Percentiles rank a stretch among this genome's conserved stretches.
Evolutionary conservation across 306 rosid species (phyloP).

Genomic region (Vigna trinervia): DNA sequence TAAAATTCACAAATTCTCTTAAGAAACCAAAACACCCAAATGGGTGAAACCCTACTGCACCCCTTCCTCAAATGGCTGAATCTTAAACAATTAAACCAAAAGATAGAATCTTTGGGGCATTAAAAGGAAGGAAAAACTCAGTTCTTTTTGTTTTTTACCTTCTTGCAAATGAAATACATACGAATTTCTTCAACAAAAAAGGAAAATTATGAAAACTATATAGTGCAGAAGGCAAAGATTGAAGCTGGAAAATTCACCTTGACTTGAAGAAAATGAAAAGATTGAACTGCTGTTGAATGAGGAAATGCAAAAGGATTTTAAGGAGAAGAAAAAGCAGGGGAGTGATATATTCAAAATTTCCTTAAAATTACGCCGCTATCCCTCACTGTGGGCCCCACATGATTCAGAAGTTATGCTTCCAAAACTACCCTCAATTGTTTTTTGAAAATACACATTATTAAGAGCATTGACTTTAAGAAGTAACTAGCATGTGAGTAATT

Average conservation of each 20-base stretch:
- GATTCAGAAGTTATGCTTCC: not conserved
- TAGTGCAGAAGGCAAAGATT: not conserved
- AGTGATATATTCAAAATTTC: conserved; percentile 52
- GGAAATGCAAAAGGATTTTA: not conserved
- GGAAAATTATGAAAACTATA: conserved; percentile 7
- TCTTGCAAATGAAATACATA: not conserved
- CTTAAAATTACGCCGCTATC: conserved; percentile 80
- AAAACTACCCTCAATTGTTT: not conserved
- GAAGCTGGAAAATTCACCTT: conserved; percentile 36
- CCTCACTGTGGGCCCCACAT: conserved; percentile 22
- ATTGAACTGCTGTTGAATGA: conserved; percentile 1
- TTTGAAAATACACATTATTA: not conserved
- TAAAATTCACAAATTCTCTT: not conserved
- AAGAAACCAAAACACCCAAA: not conserved
- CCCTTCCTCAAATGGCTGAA: not conserved
- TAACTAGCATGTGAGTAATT: not conserved
- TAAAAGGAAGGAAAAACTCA: not conserved
- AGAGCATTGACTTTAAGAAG: not conserved
- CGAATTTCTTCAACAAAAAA: not conserved
- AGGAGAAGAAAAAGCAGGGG: not conserved
- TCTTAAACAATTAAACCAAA: not conserved
- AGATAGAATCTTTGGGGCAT: conserved; percentile 25
- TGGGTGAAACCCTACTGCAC: conserved; percentile 14
- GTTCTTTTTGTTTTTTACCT: not conserved
- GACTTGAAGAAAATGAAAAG: not conserved